Base-by-base conservation (phyloP, 140 eudicot species). In the Stevia rebaudiana region DNA sequence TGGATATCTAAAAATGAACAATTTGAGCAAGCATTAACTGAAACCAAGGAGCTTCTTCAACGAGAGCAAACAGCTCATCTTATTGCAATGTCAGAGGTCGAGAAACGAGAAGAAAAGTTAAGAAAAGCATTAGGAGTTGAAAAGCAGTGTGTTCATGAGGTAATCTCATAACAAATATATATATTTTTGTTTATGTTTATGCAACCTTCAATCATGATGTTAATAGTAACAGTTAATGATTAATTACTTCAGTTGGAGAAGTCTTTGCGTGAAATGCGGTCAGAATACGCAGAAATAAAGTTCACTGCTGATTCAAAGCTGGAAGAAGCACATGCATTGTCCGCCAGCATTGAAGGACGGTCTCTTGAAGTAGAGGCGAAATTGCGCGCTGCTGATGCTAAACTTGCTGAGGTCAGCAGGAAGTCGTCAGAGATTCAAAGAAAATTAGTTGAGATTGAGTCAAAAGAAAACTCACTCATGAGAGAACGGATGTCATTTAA, bases 361-460 rank as follows among this genome's bases (percentile, higher is more conserved):
- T 86, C 97, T 1, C 71, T 89, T 44, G 99, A 94, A 82, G 88
- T 94, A 28, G 97, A 94, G 65, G 83, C 88, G 21, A 94, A 84
- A 53, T 40, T 88, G 50, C 97, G 79, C 67, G 87, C 94, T 28
- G 95, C 88, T 78, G 97, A 88, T 76, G 99, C 97, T 28, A 94
- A 86, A 68, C 97, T 79, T 72, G 99, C 95, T 52, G 99, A 89
- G 81, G 89, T 81, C 63, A 94, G 88, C 83, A 82, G 97, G 76
- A 89, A 86, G 85, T 74, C 83, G 63, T 86, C 95, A 63, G 97
- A 94, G 44, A 60, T 94, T 36, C 95, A 86, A 61, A 88, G 97
- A 73, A 94, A 80, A 73, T 58, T 76, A 30, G 80, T 70, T 59
- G 95, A 88, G 62, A 35, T 89, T 58, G 94, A 85, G 56, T 85